Base-by-base conservation (phyloP, 768 basidiomycete species). In the Sarcodon aspratus region DNA sequence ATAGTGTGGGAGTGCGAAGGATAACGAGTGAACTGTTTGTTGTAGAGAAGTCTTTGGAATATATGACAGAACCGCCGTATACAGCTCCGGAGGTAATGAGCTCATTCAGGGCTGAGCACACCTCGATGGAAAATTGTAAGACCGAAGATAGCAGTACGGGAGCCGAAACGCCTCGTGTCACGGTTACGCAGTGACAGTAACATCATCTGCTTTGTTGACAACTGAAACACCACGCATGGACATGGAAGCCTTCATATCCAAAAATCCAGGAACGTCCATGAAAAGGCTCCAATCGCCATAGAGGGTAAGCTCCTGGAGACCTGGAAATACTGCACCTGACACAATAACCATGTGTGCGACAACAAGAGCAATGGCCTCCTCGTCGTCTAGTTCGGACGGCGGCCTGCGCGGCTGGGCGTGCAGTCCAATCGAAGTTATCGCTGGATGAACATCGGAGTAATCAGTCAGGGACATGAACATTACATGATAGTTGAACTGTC, bases 31-130 rank as follows among this genome's bases (percentile, higher is more conserved):
- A 9, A 79, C 65, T 0, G 80, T 74, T 8, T 65, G 63, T 50
- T 82, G 80, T 11, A 73, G 66, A 34, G 70, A 63, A 8, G 66
- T 50, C 0, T 66, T 56, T 2, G 76, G 69, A 13, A 89, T 52
- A 13, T 74, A 69, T 15, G 62, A 58, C 38, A 90, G 63, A 55
- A 89, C 79, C 12, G 66, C 63, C 13, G 72, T 67, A 60, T 83
- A 81, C 7, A 91, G 68, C 62, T 91, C 87, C 3, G 76, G 59
- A 8, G 88, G 86, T 17, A 90, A 27, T 27, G 21, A 27, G 21
- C 21, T 5, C 21, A 27, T 27, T 27, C 21, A 27, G 21, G 21
- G 21, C 21, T 27, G 21, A 27, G 21, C 21, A 27, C 21, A 27
- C 21, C 21, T 27, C 5, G 21, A 27, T 27, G 21, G 21, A 27